phyloP scores from a whole-genome alignment of 1,284 basidiomycete species.

The Mycena sp. region DNA sequence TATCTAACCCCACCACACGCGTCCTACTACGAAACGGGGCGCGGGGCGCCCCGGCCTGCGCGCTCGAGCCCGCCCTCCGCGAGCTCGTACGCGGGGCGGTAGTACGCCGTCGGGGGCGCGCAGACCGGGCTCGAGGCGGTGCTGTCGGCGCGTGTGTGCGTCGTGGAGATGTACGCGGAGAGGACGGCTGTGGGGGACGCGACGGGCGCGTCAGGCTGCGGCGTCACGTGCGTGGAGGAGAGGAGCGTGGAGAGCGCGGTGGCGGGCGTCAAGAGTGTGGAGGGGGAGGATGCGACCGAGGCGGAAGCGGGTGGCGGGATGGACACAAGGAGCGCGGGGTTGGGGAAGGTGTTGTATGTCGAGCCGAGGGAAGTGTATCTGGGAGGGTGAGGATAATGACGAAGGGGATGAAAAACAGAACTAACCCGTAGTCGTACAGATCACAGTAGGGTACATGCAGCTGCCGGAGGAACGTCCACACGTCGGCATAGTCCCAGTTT shows the following conservation, averaged over 20 bases:
- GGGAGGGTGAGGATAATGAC: not conserved
- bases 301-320: not conserved
- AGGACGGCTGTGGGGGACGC: conserved; percentile 26
- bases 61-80: conserved; percentile 82
- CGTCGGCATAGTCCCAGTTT: conserved; percentile 90
- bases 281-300: conserved; percentile 32
- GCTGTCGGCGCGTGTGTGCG: conserved; percentile 32
- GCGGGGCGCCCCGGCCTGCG: conserved; percentile 56
- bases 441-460: conserved; percentile 87
- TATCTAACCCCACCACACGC: too few species aligned
- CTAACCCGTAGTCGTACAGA: conserved; percentile 92
- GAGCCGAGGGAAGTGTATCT: conserved; percentile 98
- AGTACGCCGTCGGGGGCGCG: conserved; percentile 41
- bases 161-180: conserved; percentile 15
- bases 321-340: conserved; percentile 77
- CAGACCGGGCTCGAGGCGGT: conserved; percentile 7
- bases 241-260: conserved; percentile 12
- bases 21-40: too few species aligned
- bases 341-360: conserved; percentile 93
- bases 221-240: conserved; percentile 21
- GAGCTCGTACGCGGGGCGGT: conserved; percentile 84
- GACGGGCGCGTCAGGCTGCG: conserved; percentile 31
- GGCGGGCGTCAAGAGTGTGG: conserved; percentile 26
- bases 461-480: conserved; percentile 89
- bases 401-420: conserved; percentile 17